Percentiles rank a stretch among this genome's conserved stretches.
Evolutionary conservation across 495 filamentous ascomycete genomes (phyloP).

Genomic region (Amorphotheca resinae): DNA sequence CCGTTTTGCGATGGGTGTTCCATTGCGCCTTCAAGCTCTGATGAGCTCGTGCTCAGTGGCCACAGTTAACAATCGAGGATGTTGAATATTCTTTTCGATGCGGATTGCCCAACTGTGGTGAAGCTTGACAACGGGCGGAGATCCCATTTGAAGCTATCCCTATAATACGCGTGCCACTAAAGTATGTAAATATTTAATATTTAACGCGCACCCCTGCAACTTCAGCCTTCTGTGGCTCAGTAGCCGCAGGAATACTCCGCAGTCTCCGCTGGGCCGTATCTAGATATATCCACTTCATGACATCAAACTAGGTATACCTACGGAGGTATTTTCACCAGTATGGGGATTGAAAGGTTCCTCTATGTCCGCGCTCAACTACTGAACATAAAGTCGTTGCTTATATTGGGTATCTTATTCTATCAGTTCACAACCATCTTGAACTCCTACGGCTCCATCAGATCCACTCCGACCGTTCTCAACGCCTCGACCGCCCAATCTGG

Average conservation of each 20-base stretch:
- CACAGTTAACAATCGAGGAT: no score
- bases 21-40: conserved; percentile 9
- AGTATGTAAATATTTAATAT: no score
- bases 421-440: neutral
- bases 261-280: no score
- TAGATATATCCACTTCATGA: no score
- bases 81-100: no score
- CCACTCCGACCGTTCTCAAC: conserved; percentile 71
- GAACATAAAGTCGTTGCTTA: no score
- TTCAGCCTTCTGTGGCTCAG: conserved; percentile 9
- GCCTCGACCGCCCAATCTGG: conserved; percentile 80
- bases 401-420: conserved; percentile 8
- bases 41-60: neutral
- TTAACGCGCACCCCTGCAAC: conserved; percentile 5
- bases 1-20: conserved; percentile 1
- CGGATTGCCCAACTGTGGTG: no score
- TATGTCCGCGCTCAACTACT: no score
- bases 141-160: neutral
- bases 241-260: neutral
- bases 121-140: no score
- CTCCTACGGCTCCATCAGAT: conserved; percentile 42
- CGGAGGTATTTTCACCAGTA: no score
- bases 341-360: no score
- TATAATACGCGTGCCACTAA: conserved; percentile 1
- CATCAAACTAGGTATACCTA: no score